These are phyloP conservation scores for Juglanconis sp. DNA, from an alignment of 2,329 filamentous ascomycete genomes.

Conservation along the genomic window DNA sequence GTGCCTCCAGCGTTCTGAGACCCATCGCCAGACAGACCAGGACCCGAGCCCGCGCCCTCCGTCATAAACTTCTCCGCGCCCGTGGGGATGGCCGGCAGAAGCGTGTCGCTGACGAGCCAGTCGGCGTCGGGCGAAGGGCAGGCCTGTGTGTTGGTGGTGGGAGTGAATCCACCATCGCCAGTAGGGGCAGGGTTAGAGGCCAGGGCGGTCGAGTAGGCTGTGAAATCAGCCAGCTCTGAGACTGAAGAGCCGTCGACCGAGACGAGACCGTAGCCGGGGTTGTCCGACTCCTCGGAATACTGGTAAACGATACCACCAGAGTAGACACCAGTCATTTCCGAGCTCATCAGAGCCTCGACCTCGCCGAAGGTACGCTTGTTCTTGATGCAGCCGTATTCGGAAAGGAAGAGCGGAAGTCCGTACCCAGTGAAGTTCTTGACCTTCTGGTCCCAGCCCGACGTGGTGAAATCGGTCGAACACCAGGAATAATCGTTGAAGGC, in stretches of 20 bases:
- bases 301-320: slow-evolving; percentile 96
- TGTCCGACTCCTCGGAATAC: slow-evolving; percentile 75
- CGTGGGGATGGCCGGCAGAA: slow-evolving; percentile 50
- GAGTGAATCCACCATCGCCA: slow-evolving; percentile 47
- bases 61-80: slow-evolving; percentile 52
- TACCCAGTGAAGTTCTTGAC: slow-evolving; percentile 84
- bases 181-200: slow-evolving; percentile 47
- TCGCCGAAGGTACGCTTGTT: slow-evolving; percentile 81
- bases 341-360: slow-evolving; percentile 73
- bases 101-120: slow-evolving; percentile 51
- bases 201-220: slow-evolving; percentile 47
- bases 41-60: slow-evolving; percentile 50
- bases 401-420: slow-evolving; percentile 87
- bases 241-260: slow-evolving; percentile 55
- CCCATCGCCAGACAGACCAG: slow-evolving; percentile 50
- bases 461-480: slow-evolving; percentile 69
- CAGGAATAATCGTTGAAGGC: slow-evolving; percentile 82
- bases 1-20: slow-evolving; percentile 51
- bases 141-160: slow-evolving; percentile 41
- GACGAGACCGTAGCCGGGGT: slow-evolving; percentile 70
- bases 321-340: slow-evolving; percentile 83
- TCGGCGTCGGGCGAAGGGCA: slow-evolving; percentile 47
- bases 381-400: slow-evolving; percentile 87
- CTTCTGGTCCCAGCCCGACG: slow-evolving; percentile 82
- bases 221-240: slow-evolving; percentile 61